Percentiles rank a stretch among this genome's conserved stretches.
These are phyloP conservation scores for Fistulina hepatica DNA, from an alignment of 1,284 basidiomycete species.

Conservation along the genomic window DNA sequence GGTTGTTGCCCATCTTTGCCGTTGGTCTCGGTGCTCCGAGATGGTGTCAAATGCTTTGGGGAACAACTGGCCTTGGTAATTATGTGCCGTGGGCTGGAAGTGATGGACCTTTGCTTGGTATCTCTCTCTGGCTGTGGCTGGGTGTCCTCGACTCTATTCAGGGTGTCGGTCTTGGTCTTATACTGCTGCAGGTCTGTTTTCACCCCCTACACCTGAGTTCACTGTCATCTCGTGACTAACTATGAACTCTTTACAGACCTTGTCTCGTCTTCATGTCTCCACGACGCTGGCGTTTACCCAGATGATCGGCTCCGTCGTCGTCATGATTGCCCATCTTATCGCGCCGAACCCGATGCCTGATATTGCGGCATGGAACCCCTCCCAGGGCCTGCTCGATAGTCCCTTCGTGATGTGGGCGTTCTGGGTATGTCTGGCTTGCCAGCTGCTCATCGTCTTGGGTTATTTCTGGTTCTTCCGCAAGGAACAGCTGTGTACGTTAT, in stretches of 20 bases:
- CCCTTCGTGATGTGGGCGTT: constrained; percentile 74
- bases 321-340: constrained; percentile 78
- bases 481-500: constrained; percentile 48
- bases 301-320: constrained; percentile 66
- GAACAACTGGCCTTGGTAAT: constrained; percentile 70
- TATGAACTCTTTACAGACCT: constrained; percentile 35
- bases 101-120: constrained; percentile 77
- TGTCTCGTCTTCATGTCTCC: constrained; percentile 87
- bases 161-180: constrained; percentile 88
- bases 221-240: constrained; percentile 4
- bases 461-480: constrained; percentile 95
- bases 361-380: constrained; percentile 74
- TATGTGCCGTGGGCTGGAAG: constrained; percentile 85
- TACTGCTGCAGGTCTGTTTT: constrained; percentile 67
- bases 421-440: constrained; percentile 77
- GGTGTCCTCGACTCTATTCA: constrained; percentile 87
- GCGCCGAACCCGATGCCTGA: constrained; percentile 87
- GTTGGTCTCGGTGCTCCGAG: constrained; percentile 83
- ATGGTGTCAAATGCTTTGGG: constrained; percentile 89
- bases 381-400: constrained; percentile 54
- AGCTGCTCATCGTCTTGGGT: constrained; percentile 76
- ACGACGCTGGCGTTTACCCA: constrained; percentile 83
- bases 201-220: no score
- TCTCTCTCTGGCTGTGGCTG: constrained; percentile 85
- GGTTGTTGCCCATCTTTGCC: constrained; percentile 85